These are phyloP conservation scores for Podaxis rugospora DNA, from an alignment of 768 basidiomycete genomes.

Conservation along the genomic window DNA sequence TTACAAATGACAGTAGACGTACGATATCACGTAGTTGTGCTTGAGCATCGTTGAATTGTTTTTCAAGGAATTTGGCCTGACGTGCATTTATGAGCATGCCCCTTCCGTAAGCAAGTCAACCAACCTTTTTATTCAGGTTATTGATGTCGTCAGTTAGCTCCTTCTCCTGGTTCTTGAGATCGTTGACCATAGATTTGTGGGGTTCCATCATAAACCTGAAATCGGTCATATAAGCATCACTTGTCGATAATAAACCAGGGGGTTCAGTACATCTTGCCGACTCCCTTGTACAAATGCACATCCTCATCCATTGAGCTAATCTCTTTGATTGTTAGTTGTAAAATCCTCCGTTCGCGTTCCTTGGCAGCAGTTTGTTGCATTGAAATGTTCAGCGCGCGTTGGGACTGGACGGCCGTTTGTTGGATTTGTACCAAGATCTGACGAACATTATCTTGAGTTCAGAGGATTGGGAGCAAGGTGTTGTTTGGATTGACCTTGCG, in stretches of 20 bases:
- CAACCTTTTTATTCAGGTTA: conserved; percentile 82
- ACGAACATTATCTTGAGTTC: conserved; percentile 9
- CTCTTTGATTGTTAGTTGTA: conserved; percentile 87
- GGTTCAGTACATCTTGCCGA: conserved; percentile 88
- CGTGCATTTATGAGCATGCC: neutral
- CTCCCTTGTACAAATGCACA: conserved; percentile 87
- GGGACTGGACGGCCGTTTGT: conserved; percentile 83
- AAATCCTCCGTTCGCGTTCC: conserved; percentile 84
- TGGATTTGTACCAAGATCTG: conserved; percentile 94
- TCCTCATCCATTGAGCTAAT: conserved; percentile 65
- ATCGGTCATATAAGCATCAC: neutral
- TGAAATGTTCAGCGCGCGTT: conserved; percentile 69
- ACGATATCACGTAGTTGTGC: conserved; percentile 83
- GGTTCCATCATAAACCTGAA: conserved; percentile 89
- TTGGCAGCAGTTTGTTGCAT: conserved; percentile 74
- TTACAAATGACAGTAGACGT: conserved; percentile 20
- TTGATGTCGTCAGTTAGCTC: conserved; percentile 80
- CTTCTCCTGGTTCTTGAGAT: conserved; percentile 74
- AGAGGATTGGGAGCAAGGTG: conserved; percentile 1
- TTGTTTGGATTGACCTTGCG: conserved; percentile 53
- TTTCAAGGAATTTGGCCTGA: conserved; percentile 88
- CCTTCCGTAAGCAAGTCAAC: neutral
- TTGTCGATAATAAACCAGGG: conserved; percentile 2
- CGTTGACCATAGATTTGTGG: conserved; percentile 70
- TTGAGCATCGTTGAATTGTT: conserved; percentile 90